Percentiles rank a stretch among this genome's conserved stretches.
These are phyloP conservation scores for Penicillium palitans DNA, from an alignment of 2,329 filamentous ascomycete genomes.

Conservation along the genomic window DNA sequence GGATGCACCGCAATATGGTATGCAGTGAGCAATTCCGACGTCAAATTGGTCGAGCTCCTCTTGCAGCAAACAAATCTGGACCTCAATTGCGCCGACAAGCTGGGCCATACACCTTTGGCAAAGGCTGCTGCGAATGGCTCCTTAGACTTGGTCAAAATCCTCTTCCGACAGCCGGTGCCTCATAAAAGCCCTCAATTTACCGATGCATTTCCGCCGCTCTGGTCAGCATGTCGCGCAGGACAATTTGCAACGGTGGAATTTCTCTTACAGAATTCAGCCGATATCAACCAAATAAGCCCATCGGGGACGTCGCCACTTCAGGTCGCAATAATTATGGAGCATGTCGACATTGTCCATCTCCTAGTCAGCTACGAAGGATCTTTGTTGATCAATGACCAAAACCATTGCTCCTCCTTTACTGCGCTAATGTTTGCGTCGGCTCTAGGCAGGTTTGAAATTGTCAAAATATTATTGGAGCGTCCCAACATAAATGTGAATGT, in stretches of 20 bases:
- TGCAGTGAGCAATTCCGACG: neutral
- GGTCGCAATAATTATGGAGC: neutral
- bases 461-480: neutral
- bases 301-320: neutral
- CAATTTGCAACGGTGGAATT: neutral
- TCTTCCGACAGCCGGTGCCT: neutral
- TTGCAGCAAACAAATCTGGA: neutral
- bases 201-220: neutral
- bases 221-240: neutral
- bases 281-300: neutral
- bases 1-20: neutral
- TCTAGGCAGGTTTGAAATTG: neutral
- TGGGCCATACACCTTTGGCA: neutral
- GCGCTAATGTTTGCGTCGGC: neutral
- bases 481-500: neutral
- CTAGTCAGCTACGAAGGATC: neutral
- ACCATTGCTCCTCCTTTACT: neutral
- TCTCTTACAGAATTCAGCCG: neutral
- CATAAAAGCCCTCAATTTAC: neutral
- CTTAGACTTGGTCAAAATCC: constrained; percentile 2
- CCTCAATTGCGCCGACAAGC: neutral
- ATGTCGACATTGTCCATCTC: neutral
- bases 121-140: neutral
- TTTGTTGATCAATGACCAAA: neutral
- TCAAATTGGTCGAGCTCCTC: neutral